Evolutionary conservation across 129 eudicot genomes (phyloP).

Genomic region (Tagetes erecta): DNA sequence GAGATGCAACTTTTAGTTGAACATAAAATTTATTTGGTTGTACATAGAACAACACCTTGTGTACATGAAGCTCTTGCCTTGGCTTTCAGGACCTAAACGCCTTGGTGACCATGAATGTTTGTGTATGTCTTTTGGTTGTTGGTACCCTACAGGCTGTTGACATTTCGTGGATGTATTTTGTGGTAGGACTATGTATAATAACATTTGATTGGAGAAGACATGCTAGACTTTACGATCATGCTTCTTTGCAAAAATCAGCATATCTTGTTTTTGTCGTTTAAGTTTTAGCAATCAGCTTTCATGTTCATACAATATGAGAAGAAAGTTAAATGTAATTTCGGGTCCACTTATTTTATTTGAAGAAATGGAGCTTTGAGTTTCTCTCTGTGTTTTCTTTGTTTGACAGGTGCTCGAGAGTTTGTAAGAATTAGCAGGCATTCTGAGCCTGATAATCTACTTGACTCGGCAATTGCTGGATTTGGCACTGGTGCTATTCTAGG

Average conservation of each 20-base stretch:
- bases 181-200: not conserved
- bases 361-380: not conserved
- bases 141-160: not conserved
- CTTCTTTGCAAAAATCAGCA: not conserved
- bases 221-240: not conserved
- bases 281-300: not conserved
- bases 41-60: not conserved
- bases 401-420: conserved; percentile 88
- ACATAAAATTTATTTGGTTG: not conserved
- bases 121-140: not conserved
- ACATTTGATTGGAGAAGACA: not conserved
- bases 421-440: conserved; percentile 69
- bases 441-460: conserved; percentile 71
- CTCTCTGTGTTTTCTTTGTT: conserved; percentile 7
- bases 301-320: not conserved
- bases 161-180: not conserved
- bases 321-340: conserved; percentile 11
- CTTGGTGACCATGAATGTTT: not conserved
- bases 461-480: conserved; percentile 84
- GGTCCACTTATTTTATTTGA: not conserved
- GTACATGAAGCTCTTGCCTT: not conserved
- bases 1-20: not conserved
- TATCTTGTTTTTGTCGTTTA: not conserved
- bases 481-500: conserved; percentile 96
- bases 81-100: not conserved